Conservation (phyloP, 2,329 filamentous ascomycete genomes). For the Trichoderma citrinoviride region DNA sequence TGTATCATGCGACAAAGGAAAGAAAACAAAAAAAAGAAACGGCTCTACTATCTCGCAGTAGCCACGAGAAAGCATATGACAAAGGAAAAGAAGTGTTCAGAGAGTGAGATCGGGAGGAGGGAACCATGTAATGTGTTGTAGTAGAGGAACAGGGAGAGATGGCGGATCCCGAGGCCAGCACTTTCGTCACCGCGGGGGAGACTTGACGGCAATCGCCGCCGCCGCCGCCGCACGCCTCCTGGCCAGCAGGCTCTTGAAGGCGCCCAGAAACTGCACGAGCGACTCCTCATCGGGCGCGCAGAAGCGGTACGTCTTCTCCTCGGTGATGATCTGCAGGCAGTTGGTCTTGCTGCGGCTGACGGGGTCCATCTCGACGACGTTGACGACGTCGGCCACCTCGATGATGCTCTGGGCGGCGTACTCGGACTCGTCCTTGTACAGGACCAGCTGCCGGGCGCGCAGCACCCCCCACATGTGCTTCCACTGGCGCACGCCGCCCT, state of each 20-base stretch:
- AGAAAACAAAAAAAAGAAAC: not conserved
- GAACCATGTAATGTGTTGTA: too few species aligned
- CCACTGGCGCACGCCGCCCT: constrained; percentile 84
- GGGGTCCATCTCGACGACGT: constrained; percentile 89
- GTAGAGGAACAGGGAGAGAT: too few species aligned
- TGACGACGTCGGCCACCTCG: constrained; percentile 73
- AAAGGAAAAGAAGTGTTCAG: not conserved
- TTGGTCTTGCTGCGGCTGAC: constrained; percentile 78
- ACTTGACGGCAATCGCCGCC: not conserved
- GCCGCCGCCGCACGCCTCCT: constrained; percentile 55
- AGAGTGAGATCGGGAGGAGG: too few species aligned
- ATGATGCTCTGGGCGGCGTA: constrained; percentile 84
- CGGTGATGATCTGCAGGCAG: constrained; percentile 90
- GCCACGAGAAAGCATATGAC: not conserved
- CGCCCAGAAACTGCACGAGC: constrained; percentile 80
- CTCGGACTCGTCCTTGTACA: constrained; percentile 92
- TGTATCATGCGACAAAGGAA: not conserved
- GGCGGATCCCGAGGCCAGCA: too few species aligned
- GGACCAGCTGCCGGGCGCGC: constrained; percentile 75
- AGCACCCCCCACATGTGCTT: constrained; percentile 93
- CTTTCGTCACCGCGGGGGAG: constrained; percentile 20
- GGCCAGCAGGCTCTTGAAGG: constrained; percentile 80
- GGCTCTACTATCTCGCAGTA: not conserved
- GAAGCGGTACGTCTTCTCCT: constrained; percentile 80
- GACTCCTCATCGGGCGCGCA: constrained; percentile 77